Percentiles rank a stretch among this genome's conserved stretches.
These are phyloP conservation scores for Neurospora hispaniola DNA, from an alignment of 495 filamentous ascomycete genomes.

Conservation along the genomic window DNA sequence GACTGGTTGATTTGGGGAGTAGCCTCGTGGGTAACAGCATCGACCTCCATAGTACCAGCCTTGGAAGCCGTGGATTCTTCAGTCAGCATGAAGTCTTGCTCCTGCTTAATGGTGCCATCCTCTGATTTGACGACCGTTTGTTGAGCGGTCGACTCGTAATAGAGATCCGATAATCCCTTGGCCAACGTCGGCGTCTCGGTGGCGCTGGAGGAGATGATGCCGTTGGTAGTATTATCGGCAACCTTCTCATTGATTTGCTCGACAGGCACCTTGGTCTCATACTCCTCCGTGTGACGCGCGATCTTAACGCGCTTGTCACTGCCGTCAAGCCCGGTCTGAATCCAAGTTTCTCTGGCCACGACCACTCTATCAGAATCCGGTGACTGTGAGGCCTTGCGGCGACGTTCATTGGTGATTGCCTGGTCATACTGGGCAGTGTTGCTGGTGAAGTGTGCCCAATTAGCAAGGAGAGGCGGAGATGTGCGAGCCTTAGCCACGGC, in stretches of 20 bases:
- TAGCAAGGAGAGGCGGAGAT: background rate
- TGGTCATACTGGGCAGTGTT: slow-evolving; percentile 14
- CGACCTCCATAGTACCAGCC: background rate
- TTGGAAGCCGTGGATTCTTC: background rate
- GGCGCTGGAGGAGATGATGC: background rate
- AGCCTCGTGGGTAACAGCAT: background rate
- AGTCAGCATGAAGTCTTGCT: background rate
- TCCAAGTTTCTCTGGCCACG: slow-evolving; percentile 20
- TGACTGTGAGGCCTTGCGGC: slow-evolving; percentile 21
- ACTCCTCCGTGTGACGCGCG: slow-evolving; percentile 19
- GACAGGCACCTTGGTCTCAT: slow-evolving; percentile 1
- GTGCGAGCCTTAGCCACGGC: background rate
- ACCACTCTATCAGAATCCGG: slow-evolving; percentile 2
- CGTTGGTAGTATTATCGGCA: background rate
- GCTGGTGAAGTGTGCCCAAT: slow-evolving; percentile 15
- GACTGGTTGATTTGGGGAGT: background rate
- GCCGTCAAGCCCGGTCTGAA: slow-evolving; percentile 19
- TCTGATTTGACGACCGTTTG: background rate
- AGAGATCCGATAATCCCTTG: slow-evolving; percentile 1
- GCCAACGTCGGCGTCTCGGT: background rate
- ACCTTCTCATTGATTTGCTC: background rate
- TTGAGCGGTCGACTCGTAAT: slow-evolving; percentile 1
- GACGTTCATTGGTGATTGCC: slow-evolving; percentile 13
- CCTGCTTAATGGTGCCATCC: background rate
- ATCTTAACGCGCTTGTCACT: slow-evolving; percentile 32